Evolutionary conservation across 768 basidiomycete genomes (phyloP).

Genomic region (Naganishia onofrii): DNA sequence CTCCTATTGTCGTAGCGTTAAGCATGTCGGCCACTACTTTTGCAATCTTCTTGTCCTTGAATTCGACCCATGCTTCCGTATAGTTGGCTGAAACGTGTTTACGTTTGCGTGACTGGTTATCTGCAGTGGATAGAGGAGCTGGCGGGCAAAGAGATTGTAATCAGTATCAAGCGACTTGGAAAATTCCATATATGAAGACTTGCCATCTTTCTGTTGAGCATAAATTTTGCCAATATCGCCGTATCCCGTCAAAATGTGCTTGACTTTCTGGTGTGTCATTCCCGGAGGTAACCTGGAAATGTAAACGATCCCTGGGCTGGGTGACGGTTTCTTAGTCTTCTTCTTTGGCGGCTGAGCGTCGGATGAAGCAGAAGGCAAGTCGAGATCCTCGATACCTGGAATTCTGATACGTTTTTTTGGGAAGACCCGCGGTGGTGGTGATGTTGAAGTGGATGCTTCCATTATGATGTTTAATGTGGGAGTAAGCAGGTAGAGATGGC

Average conservation of each 20-base stretch:
- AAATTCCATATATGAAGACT: conserved; percentile 34
- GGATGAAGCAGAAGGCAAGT: neutral
- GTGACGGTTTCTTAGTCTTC: conserved; percentile 32
- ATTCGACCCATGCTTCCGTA: conserved; percentile 98
- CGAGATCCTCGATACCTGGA: conserved; percentile 17
- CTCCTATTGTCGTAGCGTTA: conserved; percentile 89
- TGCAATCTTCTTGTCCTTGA: conserved; percentile 87
- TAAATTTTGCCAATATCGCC: conserved; percentile 91
- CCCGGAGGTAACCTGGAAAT: conserved; percentile 95
- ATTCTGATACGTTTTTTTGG: conserved; percentile 18
- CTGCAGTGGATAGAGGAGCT: conserved; percentile 23
- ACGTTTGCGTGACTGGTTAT: conserved; percentile 57
- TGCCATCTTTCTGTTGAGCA: conserved; percentile 80
- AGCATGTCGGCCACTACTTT: conserved; percentile 88
- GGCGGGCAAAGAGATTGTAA: neutral
- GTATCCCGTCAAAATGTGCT: conserved; percentile 83
- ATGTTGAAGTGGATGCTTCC: neutral
- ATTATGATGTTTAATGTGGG: neutral
- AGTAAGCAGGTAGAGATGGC: too few relatives aligned
- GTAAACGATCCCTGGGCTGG: conserved; percentile 74
- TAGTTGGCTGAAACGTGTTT: conserved; percentile 87
- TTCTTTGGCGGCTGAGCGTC: conserved; percentile 9
- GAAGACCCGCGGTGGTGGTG: neutral
- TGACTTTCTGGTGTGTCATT: conserved; percentile 93
- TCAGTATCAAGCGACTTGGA: neutral